Percentiles rank a stretch among this genome's conserved stretches.
phyloP scores from a whole-genome alignment of 768 basidiomycete genomes.

The Collybia sordida region DNA sequence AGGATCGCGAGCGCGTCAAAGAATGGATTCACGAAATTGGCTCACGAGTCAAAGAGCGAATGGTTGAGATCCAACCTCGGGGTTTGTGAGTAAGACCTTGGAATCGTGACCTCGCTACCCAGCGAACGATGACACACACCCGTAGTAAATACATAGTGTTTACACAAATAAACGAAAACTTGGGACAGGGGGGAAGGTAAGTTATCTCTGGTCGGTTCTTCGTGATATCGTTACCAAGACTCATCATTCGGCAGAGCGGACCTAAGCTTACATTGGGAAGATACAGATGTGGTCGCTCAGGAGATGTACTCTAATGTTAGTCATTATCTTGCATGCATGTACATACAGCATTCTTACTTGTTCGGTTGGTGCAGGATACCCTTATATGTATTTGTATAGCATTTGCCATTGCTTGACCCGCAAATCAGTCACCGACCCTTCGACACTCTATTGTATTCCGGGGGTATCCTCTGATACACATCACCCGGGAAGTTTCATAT shows the following conservation, averaged over 20 bases:
- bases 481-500: slow-evolving; percentile 20
- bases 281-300: slow-evolving; percentile 73
- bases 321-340: slow-evolving; percentile 15
- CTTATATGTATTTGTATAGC: slow-evolving; percentile 53
- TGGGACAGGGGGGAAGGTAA: slow-evolving; percentile 83
- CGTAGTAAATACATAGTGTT: slow-evolving; percentile 83
- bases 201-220: slow-evolving; percentile 22
- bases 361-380: slow-evolving; percentile 53
- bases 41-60: slow-evolving; percentile 81
- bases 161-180: slow-evolving; percentile 83
- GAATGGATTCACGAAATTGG: slow-evolving; percentile 83
- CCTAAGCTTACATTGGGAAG: slow-evolving; percentile 88
- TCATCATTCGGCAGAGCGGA: slow-evolving; percentile 54
- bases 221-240: slow-evolving; percentile 5
- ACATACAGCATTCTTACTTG: slow-evolving; percentile 8
- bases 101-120: slow-evolving; percentile 6
- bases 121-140: slow-evolving; percentile 10
- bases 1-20: slow-evolving; percentile 69
- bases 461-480: slow-evolving; percentile 22
- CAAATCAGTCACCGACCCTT: slow-evolving; percentile 13
- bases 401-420: slow-evolving; percentile 40
- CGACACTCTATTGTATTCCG: slow-evolving; percentile 16
- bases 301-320: slow-evolving; percentile 80
- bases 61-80: slow-evolving; percentile 78
- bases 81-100: slow-evolving; percentile 65